Evolutionary conservation across 2,329 filamentous ascomycete species (phyloP).

Genomic region (Fonsecaea pugnacius): DNA sequence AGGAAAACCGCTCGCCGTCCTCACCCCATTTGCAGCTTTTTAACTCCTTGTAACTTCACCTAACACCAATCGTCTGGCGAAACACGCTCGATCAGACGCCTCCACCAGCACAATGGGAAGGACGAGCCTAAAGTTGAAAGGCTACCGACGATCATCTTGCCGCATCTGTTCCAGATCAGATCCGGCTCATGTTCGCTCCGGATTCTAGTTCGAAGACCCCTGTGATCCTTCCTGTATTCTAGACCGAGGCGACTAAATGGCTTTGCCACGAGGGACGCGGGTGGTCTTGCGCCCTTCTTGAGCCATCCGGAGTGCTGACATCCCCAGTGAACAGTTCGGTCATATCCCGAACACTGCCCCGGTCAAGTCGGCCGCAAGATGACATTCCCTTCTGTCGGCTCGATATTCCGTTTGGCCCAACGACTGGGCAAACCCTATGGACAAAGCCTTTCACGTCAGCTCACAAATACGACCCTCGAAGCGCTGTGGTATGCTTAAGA

Average conservation of each 20-base stretch:
- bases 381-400: neutral
- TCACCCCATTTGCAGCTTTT: neutral
- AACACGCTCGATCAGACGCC: neutral
- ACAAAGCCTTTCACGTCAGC: neutral
- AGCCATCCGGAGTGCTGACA: neutral
- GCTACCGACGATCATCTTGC: neutral
- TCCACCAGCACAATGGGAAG: constrained; percentile 2
- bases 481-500: neutral
- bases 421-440: neutral
- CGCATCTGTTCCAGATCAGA: constrained; percentile 20
- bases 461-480: neutral
- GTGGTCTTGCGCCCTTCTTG: neutral
- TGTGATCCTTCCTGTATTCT: neutral
- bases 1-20: neutral
- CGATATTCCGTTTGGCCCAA: neutral
- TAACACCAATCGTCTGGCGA: constrained; percentile 6
- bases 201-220: constrained; percentile 10
- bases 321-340: neutral
- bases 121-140: constrained; percentile 10
- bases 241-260: neutral
- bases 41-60: constrained; percentile 4
- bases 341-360: neutral
- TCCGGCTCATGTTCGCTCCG: constrained; percentile 6
- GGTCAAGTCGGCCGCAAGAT: neutral
- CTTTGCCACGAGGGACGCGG: neutral